Evolutionary conservation across 495 filamentous ascomycete genomes (phyloP), one percentile per base, ranked within the genome.

Genomic region (Beverwykella pulmonaria): DNA sequence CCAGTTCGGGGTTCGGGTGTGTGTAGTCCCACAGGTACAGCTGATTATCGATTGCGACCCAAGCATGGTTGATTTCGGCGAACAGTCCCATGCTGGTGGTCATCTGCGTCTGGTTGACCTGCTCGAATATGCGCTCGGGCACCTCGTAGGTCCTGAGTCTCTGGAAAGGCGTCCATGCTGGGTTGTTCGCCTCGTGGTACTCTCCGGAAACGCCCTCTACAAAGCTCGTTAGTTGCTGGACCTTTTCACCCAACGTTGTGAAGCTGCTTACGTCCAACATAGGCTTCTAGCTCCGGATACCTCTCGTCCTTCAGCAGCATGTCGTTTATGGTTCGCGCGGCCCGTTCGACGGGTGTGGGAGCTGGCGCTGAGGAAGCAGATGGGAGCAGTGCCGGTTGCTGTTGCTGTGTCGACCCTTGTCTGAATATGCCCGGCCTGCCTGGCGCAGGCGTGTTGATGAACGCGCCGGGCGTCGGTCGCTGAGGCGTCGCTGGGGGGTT

Each of bases 1-100:
- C 88, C n/a, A 96, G 77, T 70, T 94, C 90, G 23, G 93, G 89
- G 71, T 92, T 88, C 27, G 90, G 88, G 65, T 89, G 83, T 10
- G 92, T 93, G 73, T 97, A 99, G 76, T 99, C 94, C 94, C 94
- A 99, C 14, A 99, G 81, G 74, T 98, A 99, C 26, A 99, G 82
- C 58, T 90, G 88, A 77, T 94, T 96, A 78, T 99, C 94, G 72
- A 99, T 96, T 0, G 90, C 83, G 22, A 95, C 88, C 92, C 93
- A 99, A 48, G 93, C 93, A 78, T 97, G 93, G 63, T 91, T 91
- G 68, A 99, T 76, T 75, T 92, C 89, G 22, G 94, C 90, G 76
- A 99, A 97, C 41, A 98, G 78, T 22, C 94, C 94, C 88, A 98
- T 95, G 73, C 83, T 85, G 12, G 93, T 94, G 25, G 87, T 87